Evolutionary conservation across 371 early-diverging fungal species (phyloP), one percentile per base, ranked within the genome.

Genomic region (Coemansia sp.): DNA sequence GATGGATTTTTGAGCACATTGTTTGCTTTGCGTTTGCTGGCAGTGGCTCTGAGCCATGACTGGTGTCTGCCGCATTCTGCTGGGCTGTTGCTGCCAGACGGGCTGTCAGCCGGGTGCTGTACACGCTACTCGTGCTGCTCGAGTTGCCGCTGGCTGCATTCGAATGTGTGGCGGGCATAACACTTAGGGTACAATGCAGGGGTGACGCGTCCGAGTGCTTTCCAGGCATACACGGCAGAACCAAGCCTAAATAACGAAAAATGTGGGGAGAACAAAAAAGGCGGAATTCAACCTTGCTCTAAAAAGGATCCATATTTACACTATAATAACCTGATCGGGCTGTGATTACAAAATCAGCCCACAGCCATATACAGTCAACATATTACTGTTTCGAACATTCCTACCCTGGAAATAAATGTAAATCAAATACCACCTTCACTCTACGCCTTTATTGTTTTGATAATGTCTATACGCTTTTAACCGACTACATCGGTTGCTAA

Each of bases 161-260:
- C 17, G 57, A 7, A 12, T 54, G 48, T 36, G 24, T 53, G 63
- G 54, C 32, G 41, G 59, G 23, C 71, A 67, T 72, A 21, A 77
- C 58, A 51, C 65, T 66, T 39, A 77, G 58, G 39, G 48, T 55
- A 57, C 74, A 76, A 60, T 76, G 73, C 17, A 55, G 12, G 9
- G 61, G 44, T 29, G 17, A 39, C 19, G 63, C 9, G 24, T 39
- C 54, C 17, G 55, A 23, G 41, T 23, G 44, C 7, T 52, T 41
- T 36, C 26, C 41, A 63, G 63, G 41, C 63, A 63, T 63, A 49
- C 63, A 48, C 62, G 7, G 56, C 23, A 19, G 36, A 23, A 32
- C 2, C 15, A 56, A 63, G 17, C 9, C 15, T 11, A 15, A 39
- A 58, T 29, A 26, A 52, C 24, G 1, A 65, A 17, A 58, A 36